Evolutionary conservation across 768 basidiomycete species (phyloP), one percentile per base, ranked within the genome.

Genomic region (Xerocomus potaroensis): DNA sequence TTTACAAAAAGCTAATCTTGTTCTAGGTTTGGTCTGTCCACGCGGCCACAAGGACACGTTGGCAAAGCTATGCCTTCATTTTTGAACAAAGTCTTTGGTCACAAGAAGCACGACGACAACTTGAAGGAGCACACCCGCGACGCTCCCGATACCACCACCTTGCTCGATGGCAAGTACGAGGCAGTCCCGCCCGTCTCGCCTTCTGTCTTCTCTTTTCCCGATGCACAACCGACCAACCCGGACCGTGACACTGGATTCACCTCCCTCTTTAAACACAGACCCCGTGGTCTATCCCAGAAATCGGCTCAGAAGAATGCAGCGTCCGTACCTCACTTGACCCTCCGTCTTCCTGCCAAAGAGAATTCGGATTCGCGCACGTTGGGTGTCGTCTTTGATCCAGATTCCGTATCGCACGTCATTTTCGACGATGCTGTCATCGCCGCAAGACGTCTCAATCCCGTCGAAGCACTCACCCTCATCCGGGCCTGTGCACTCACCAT

Each of bases 101-200:
- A 85, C 67, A 87, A 79, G 69, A 84, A 77, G 68, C 67, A 73
- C 23, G 82, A 82, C 56, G 78, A 77, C 50, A 75, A n/a, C n/a
- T n/a, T n/a, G n/a, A n/a, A 74, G 56, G 70, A 73, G 14, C 62
- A 44, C 21, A 55, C 68, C 32, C 67, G 69, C 21, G 67, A 66
- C 15, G 31, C 55, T 24, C 69, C 72, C 10, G 71, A 72, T 43
- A 60, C 65, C 18, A 72, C 77, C 22, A 72, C 78, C 12, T 67
- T 86, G 42, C 73, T 89, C 3, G 86, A 83, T 45, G 87, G 84
- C 47, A 85, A 81, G 62, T 88, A 85, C 58, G 86, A 87, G 63
- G 78, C 80, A 8, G 74, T 87, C 16, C 80, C 80, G 5, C 78
- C 37, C 8, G 14, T 64, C 16, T 75, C 71, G 3, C 72, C 74